Base-by-base conservation (phyloP, 306 rosid species). In the Cicer arietinum region DNA sequence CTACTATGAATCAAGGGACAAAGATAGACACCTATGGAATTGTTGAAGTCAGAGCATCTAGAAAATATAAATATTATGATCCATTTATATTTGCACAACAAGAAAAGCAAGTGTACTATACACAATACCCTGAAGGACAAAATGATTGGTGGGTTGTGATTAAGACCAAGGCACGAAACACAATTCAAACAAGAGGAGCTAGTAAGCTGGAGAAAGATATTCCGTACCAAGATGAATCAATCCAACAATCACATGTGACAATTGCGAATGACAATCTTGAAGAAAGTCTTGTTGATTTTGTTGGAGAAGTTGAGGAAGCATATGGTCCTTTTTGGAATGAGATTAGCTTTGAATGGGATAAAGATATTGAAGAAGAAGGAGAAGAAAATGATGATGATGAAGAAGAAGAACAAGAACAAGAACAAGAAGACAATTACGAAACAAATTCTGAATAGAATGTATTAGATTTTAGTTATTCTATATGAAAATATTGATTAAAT, bases 271-370 rank as follows among this genome's bases (percentile, higher is more conserved):
- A 50, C 2, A 50, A 50, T 50, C 54, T 50, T 50, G 17, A 50
- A 50, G 54, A n/a, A 50, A 50, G 54, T 50, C 54, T 51, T n/a
- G 57, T 51, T 51, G 57, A 51, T 51, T n/a, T 14, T 10, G 57
- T 51, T 51, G 8, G 18, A n/a, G 57, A 51, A 14, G 57, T 51
- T 50, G 54, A 50, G 17, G 18, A 50, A 50, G 2, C 8, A 50
- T 50, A 50, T n/a, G 17, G 8, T 50, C 18, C 54, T 50, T 50
- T 50, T 7, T 50, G 6, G 54, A 5, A 50, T n/a, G 54, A 50
- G 54, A 5, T n/a, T 13, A 50, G 18, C 54, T 50, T 50, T 50
- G 54, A 50, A 50, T 50, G 54, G 2, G 54, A 50, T 50, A 13
- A 50, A n/a, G 7, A 50, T 13, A 46, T 46, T 46, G 51, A 46